These are phyloP conservation scores for Metarhizium sp. DNA, from an alignment of 2,329 filamentous ascomycete genomes.

Conservation along the genomic window DNA sequence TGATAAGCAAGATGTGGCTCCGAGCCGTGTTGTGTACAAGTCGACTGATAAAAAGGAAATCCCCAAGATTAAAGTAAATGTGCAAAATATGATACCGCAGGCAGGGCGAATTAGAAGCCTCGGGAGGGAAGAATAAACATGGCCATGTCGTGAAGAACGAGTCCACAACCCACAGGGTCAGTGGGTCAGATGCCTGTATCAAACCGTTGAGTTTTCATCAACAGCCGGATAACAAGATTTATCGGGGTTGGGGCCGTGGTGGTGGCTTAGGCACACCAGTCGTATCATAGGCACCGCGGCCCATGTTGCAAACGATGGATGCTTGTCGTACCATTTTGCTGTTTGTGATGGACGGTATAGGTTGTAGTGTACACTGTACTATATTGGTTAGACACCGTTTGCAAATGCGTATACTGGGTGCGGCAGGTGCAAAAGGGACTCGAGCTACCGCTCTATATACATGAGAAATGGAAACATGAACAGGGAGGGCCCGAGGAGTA, in stretches of 20 bases:
- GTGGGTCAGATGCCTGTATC: background rate
- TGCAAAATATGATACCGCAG: constrained; percentile 19
- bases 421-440: background rate
- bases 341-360: background rate
- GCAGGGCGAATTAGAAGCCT: constrained; percentile 15
- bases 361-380: background rate
- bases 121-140: background rate
- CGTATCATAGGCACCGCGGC: constrained; percentile 42
- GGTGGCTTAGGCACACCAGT: constrained; percentile 39
- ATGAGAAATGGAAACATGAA: background rate
- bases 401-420: background rate
- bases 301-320: constrained; percentile 33
- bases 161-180: background rate
- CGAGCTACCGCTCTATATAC: background rate
- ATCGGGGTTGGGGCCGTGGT: constrained; percentile 30
- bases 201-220: background rate
- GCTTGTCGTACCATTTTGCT: constrained; percentile 27
- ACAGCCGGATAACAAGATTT: constrained; percentile 9
- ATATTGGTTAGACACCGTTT: constrained; percentile 1
- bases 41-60: constrained; percentile 18
- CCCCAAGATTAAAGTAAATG: constrained; percentile 7
- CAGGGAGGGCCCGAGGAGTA: background rate
- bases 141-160: background rate
- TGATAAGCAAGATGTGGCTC: constrained; percentile 29
- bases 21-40: constrained; percentile 25